phyloP scores from a whole-genome alignment of 179 eudicot species.

The Pouteria campechiana region DNA sequence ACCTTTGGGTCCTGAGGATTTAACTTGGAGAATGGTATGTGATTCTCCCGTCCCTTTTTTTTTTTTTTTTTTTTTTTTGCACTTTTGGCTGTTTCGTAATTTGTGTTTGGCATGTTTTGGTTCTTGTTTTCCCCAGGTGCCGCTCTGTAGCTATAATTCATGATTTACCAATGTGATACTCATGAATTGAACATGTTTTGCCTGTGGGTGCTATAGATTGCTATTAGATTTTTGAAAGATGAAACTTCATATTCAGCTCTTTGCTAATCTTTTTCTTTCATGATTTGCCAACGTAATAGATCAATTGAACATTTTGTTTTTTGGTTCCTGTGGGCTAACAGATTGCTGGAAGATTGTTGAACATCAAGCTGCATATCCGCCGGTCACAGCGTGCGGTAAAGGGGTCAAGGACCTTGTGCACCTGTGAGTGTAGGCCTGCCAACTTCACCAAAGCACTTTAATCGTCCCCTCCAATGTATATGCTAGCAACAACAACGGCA shows the following conservation, averaged over 20 bases:
- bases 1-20: constrained; percentile 91
- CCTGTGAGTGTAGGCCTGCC: constrained; percentile 63
- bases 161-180: too few species aligned
- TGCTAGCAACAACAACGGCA: too few species aligned
- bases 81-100: neutral
- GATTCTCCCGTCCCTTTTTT: constrained; percentile 1
- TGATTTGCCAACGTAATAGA: neutral
- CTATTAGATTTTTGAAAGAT: too few species aligned
- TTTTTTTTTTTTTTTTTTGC: neutral
- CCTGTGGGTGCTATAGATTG: too few species aligned
- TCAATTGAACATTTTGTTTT: neutral
- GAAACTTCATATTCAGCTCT: too few species aligned
- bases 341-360: constrained; percentile 88
- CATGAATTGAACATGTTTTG: too few species aligned
- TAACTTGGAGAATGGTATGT: constrained; percentile 94
- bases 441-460: too few species aligned
- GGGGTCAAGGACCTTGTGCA: constrained; percentile 71
- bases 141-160: too few species aligned
- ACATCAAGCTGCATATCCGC: constrained; percentile 77
- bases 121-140: too few species aligned
- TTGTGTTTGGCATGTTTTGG: too few species aligned
- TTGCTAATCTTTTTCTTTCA: too few species aligned
- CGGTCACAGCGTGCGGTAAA: constrained; percentile 72
- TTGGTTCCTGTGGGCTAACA: constrained; percentile 12
- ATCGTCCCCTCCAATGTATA: too few species aligned